phyloP scores from a whole-genome alignment of 2,329 filamentous ascomycete species.

The Fusarium subglutinans region DNA sequence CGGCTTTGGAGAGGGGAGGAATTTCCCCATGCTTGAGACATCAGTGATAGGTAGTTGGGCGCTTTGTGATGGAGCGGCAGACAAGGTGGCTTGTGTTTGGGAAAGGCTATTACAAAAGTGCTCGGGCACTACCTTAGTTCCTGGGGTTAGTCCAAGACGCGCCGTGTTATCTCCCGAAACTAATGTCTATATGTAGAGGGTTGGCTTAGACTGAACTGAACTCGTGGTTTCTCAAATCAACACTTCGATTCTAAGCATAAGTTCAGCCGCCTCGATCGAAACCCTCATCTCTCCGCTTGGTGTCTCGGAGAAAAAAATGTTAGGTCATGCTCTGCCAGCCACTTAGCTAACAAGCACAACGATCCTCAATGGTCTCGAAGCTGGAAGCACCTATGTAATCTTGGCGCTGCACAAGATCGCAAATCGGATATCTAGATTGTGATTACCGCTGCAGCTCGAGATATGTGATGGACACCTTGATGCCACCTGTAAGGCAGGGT shows the following conservation, averaged over 20 bases:
- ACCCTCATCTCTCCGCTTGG: neutral
- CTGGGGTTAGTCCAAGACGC: neutral
- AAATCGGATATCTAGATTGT: neutral
- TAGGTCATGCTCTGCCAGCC: neutral
- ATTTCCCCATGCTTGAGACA: neutral
- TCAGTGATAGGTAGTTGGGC: neutral
- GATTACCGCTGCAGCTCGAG: neutral
- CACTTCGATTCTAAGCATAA: neutral
- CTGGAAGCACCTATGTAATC: neutral
- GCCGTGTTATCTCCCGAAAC: neutral
- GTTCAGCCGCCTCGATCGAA: neutral
- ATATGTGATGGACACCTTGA: neutral
- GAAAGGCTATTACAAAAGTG: neutral
- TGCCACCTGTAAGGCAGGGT: neutral
- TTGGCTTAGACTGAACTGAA: neutral
- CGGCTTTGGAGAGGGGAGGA: neutral
- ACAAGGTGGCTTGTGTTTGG: neutral
- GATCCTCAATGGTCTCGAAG: neutral
- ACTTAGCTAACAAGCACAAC: neutral
- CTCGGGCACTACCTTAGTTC: neutral
- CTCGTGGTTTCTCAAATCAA: neutral
- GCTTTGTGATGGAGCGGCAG: too few relatives aligned
- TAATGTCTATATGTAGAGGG: neutral
- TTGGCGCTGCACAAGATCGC: neutral
- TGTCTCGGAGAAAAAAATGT: neutral